Base-by-base conservation (phyloP, 169 alveolate species). In the Ichthyophthirius multifiliis region DNA sequence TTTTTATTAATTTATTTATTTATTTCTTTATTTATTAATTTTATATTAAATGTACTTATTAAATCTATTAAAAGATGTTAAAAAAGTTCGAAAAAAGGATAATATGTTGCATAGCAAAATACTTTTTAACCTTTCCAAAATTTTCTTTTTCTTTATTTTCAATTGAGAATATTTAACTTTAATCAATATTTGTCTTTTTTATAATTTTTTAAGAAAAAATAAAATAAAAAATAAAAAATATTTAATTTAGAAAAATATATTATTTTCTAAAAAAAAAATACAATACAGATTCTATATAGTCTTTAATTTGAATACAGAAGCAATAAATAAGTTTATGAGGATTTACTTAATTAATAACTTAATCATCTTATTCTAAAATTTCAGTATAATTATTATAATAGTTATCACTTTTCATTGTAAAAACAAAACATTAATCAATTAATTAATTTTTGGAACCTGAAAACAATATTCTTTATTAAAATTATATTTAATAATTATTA, bases 41-140 rank as follows among this genome's bases (percentile, higher is more conserved):
- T 18, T 13, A 16, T 37, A 35, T 12, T 10, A 37, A 37, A 6
- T 0, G 35, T 67, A 67, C 77, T 67, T 16, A 67, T 35, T 5
- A 67, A 32, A 5, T 67, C 15, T 18, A 34, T 67, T 2, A 67
- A 15, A 32, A 67, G 35, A 35, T 67, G 64, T 39, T 67, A 67
- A 39, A 67, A 67, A 18, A 67, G 20, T 23, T 67, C 77, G 27
- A 37, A 39, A 39, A 67, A 67, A 3, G 77, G 77, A 41, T 37
- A 67, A 2, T n/a, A n/a, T 3, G 77, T 67, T 37, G 41, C 35
- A 35, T 37, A 67, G 31, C 77, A 67, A 16, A 18, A 67, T 0
- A 67, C 62, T 20, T 37, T 67, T 34, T 67, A 37, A 9, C 23
- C 41, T 23, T 67, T 44, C 77, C 77, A 67, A 30, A 67, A 67